Conservation (phyloP, 2,329 filamentous ascomycete species). For the Thelonectria olida region DNA sequence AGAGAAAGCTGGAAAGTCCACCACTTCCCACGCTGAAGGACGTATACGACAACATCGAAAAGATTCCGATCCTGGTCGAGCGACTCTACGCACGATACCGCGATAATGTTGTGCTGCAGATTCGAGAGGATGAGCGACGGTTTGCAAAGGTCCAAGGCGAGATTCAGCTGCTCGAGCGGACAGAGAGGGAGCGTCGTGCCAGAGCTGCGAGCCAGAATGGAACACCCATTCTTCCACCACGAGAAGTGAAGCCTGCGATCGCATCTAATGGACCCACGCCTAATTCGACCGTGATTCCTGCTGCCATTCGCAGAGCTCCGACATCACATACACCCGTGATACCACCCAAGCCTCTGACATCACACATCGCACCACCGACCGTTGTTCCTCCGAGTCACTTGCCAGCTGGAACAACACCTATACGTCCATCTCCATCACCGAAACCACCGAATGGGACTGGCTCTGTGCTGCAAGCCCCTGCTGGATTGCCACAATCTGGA, state of each 20-base stretch:
- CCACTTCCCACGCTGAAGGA: slow-evolving; percentile 72
- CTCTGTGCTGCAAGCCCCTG: slow-evolving; percentile 50
- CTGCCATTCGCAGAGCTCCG: slow-evolving; percentile 39
- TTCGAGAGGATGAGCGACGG: slow-evolving; percentile 77
- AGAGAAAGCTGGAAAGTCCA: slow-evolving; percentile 78
- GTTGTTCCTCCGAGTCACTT: slow-evolving; percentile 42
- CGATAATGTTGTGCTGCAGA: slow-evolving; percentile 72
- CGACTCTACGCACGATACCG: slow-evolving; percentile 81
- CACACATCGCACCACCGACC: slow-evolving; percentile 34
- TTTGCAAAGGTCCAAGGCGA: slow-evolving; percentile 73
- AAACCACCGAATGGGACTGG: slow-evolving; percentile 42
- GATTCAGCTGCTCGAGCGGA: slow-evolving; percentile 72
- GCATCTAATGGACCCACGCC: slow-evolving; percentile 36
- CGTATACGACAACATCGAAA: slow-evolving; percentile 70
- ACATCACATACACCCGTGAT: slow-evolving; percentile 46
- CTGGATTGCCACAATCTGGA: slow-evolving; percentile 44
- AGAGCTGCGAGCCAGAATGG: slow-evolving; percentile 48
- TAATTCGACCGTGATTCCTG: slow-evolving; percentile 26
- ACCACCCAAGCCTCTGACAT: slow-evolving; percentile 45
- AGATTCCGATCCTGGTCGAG: slow-evolving; percentile 75
- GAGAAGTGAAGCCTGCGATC: slow-evolving; percentile 42
- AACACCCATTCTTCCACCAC: slow-evolving; percentile 44
- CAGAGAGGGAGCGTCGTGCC: slow-evolving; percentile 48
- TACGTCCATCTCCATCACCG: slow-evolving; percentile 41
- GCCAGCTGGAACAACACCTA: slow-evolving; percentile 39